These are phyloP conservation scores for Verticillium klebahnii DNA, from an alignment of 2,329 filamentous ascomycete species.

Conservation along the genomic window DNA sequence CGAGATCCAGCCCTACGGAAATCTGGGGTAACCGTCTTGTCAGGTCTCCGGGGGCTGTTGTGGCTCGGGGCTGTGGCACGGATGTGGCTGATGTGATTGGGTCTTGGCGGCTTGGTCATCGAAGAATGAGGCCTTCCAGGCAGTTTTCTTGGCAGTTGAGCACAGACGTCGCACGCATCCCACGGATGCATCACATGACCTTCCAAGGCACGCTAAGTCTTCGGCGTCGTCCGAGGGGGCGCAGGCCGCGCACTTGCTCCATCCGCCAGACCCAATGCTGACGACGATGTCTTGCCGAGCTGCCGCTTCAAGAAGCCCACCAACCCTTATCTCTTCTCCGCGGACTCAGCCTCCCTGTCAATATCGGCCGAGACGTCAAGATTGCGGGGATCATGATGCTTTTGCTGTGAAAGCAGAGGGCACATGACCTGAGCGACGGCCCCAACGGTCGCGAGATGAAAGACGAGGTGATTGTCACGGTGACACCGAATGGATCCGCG, in stretches of 20 bases:
- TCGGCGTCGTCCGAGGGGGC: constrained; percentile 13
- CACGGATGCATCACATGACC: constrained; percentile 1
- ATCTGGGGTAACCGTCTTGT: constrained; percentile 11
- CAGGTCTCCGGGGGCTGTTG: neutral
- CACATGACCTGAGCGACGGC: neutral
- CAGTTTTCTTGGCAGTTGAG: neutral
- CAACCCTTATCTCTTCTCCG: neutral
- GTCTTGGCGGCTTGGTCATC: neutral
- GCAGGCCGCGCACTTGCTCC: constrained; percentile 2
- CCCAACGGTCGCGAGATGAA: too few species aligned
- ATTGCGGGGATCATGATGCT: neutral
- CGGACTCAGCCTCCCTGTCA: neutral
- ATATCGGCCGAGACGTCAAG: neutral
- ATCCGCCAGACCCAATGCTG: constrained; percentile 3
- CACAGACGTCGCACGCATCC: neutral
- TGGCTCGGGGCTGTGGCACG: neutral
- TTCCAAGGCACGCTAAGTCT: constrained; percentile 7
- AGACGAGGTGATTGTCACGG: neutral
- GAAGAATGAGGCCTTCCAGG: neutral
- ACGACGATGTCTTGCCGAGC: constrained; percentile 11
- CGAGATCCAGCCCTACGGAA: constrained; percentile 13
- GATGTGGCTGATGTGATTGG: constrained; percentile 7
- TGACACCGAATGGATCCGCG: neutral
- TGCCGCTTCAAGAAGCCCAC: constrained; percentile 3
- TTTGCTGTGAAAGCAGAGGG: neutral